Conservation (phyloP, 106 monocot species). For the Gastrodia elata region DNA sequence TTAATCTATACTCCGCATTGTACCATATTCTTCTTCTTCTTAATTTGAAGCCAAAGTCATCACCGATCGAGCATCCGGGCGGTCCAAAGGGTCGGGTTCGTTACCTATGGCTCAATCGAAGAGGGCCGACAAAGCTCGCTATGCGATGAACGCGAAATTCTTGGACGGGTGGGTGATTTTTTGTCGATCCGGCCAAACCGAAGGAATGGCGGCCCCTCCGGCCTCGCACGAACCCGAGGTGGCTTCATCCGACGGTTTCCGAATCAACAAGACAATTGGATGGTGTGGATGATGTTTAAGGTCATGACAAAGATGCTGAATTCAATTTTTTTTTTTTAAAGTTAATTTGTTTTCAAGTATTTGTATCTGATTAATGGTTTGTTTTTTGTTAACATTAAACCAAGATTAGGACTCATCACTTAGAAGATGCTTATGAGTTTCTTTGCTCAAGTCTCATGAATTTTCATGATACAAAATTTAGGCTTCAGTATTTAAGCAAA, state of each 20-base stretch:
- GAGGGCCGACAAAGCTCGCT: constrained; percentile 73
- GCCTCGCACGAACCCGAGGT: constrained; percentile 16
- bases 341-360: too few species aligned
- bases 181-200: constrained; percentile 85
- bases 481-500: too few species aligned
- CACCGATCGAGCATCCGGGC: constrained; percentile 62
- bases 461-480: too few species aligned
- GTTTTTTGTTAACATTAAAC: too few species aligned
- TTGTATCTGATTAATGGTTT: too few species aligned
- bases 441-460: too few species aligned
- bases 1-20: not conserved
- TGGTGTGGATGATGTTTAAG: constrained; percentile 91
- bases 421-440: too few species aligned
- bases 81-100: constrained; percentile 91
- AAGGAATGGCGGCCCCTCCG: constrained; percentile 36
- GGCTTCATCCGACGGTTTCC: constrained; percentile 29
- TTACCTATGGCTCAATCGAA: constrained; percentile 56
- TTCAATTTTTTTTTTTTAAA: too few species aligned
- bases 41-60: constrained; percentile 70
- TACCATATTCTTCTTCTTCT: not conserved
- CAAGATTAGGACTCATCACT: too few species aligned
- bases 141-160: constrained; percentile 85
- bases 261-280: constrained; percentile 68
- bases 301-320: too few species aligned
- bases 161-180: constrained; percentile 96